Percentiles rank a stretch among this genome's conserved stretches.
Conservation (phyloP, 2,329 filamentous ascomycete genomes). For the Teratosphaeriaceae sp. region DNA sequence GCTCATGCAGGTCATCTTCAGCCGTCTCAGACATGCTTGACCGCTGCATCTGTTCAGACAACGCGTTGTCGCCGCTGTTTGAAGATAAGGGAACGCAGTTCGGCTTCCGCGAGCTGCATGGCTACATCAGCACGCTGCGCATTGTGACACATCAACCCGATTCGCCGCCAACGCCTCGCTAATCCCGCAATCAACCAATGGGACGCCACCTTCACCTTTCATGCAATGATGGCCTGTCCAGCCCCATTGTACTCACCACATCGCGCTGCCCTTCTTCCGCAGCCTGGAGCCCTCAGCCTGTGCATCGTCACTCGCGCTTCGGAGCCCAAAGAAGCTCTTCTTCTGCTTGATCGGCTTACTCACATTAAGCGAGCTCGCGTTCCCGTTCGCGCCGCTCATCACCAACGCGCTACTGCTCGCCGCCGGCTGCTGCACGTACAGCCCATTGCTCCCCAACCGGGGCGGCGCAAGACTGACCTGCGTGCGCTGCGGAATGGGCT, state of each 20-base stretch:
- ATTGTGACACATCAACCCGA: neutral
- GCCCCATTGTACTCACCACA: slow-evolving; percentile 27
- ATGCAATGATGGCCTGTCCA: too few relatives aligned
- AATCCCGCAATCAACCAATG: neutral
- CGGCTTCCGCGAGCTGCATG: too few relatives aligned
- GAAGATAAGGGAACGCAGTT: too few relatives aligned
- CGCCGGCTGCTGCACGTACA: slow-evolving; percentile 23
- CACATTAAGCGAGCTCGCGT: slow-evolving; percentile 12
- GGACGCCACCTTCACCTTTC: neutral
- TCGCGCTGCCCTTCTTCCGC: slow-evolving; percentile 37
- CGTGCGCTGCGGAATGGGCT: slow-evolving; percentile 17
- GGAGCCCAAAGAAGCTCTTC: slow-evolving; percentile 33
- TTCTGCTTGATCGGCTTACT: slow-evolving; percentile 20
- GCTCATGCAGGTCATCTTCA: too few relatives aligned
- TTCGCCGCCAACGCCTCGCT: slow-evolving; percentile 2
- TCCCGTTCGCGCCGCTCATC: slow-evolving; percentile 28
- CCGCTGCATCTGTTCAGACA: too few relatives aligned
- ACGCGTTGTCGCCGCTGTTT: too few relatives aligned
- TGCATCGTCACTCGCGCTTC: slow-evolving; percentile 25
- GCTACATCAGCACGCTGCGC: too few relatives aligned
- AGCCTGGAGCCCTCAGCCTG: slow-evolving; percentile 21
- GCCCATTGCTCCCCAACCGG: slow-evolving; percentile 17
- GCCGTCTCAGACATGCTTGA: too few relatives aligned
- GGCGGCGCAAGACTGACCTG: slow-evolving; percentile 11
- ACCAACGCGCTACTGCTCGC: slow-evolving; percentile 23